Conservation (phyloP, 768 basidiomycete species). For the Harrya chromipes region DNA sequence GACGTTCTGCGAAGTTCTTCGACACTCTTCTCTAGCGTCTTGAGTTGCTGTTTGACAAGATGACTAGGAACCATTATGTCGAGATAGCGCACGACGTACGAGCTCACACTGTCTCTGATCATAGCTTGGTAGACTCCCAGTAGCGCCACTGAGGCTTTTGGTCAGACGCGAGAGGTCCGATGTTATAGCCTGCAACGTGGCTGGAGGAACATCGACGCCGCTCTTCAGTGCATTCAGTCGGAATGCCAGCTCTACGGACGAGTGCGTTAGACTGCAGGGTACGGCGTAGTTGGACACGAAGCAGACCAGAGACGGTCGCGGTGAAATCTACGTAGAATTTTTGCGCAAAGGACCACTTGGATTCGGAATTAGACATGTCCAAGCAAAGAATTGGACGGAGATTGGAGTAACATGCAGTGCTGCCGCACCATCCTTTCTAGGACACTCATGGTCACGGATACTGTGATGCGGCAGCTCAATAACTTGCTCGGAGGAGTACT, state of each 20-base stretch:
- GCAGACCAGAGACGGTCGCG: constrained; percentile 19
- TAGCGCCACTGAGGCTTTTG: constrained; percentile 63
- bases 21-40: constrained; percentile 52
- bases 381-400: too few species aligned
- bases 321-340: constrained; percentile 27
- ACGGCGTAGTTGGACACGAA: neutral
- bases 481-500: too few species aligned
- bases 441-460: too few species aligned
- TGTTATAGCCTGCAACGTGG: constrained; percentile 43
- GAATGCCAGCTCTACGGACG: constrained; percentile 44
- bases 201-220: constrained; percentile 25
- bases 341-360: constrained; percentile 30
- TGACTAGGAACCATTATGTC: constrained; percentile 10
- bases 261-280: constrained; percentile 12
- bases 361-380: constrained; percentile 21
- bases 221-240: constrained; percentile 43
- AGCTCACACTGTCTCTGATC: constrained; percentile 71
- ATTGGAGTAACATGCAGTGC: too few species aligned
- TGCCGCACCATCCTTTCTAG: too few species aligned
- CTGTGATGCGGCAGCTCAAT: too few species aligned
- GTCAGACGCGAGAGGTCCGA: constrained; percentile 54
- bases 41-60: constrained; percentile 54
- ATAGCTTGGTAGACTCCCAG: constrained; percentile 62
- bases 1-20: constrained; percentile 47
- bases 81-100: constrained; percentile 40